Percentiles rank a stretch among this genome's conserved stretches.
These are phyloP conservation scores for Talaromyces wortmannii DNA, from an alignment of 495 filamentous ascomycete species.

Conservation along the genomic window DNA sequence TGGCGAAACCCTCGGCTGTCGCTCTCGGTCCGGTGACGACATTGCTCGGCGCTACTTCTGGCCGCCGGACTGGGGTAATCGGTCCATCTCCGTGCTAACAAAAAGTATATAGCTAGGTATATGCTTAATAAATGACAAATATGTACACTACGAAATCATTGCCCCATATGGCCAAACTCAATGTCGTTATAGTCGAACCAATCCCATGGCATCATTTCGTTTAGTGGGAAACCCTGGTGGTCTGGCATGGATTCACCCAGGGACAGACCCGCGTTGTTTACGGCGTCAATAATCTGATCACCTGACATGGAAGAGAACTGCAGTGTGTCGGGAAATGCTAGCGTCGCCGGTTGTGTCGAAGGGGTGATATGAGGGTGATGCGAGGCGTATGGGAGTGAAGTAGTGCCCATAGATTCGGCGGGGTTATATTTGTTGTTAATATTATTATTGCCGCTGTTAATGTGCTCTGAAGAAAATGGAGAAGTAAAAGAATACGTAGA, in stretches of 20 bases:
- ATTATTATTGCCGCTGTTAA: background rate
- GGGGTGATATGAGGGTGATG: background rate
- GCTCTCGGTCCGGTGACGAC: slow-evolving; percentile 1
- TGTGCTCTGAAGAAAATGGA: background rate
- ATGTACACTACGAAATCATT: too few species aligned
- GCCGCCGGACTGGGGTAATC: slow-evolving; percentile 11
- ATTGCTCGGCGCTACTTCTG: slow-evolving; percentile 35
- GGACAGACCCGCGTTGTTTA: slow-evolving; percentile 50
- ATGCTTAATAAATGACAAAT: too few species aligned
- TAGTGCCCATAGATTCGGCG: background rate
- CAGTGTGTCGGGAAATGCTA: slow-evolving; percentile 33
- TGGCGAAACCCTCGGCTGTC: background rate
- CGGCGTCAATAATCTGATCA: slow-evolving; percentile 54
- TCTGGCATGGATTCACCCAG: slow-evolving; percentile 46
- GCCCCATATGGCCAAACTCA: slow-evolving; percentile 12
- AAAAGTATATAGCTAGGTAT: too few species aligned
- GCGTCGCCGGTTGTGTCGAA: background rate
- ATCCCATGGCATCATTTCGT: slow-evolving; percentile 49
- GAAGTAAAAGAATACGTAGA: background rate
- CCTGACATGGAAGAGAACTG: slow-evolving; percentile 65
- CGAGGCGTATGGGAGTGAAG: background rate
- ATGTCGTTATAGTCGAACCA: slow-evolving; percentile 56
- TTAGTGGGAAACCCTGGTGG: slow-evolving; percentile 30
- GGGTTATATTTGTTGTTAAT: background rate
- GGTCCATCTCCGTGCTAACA: too few species aligned